Conservation (phyloP, 73 alveolate genomes). For the Paraurostyla sp. region DNA sequence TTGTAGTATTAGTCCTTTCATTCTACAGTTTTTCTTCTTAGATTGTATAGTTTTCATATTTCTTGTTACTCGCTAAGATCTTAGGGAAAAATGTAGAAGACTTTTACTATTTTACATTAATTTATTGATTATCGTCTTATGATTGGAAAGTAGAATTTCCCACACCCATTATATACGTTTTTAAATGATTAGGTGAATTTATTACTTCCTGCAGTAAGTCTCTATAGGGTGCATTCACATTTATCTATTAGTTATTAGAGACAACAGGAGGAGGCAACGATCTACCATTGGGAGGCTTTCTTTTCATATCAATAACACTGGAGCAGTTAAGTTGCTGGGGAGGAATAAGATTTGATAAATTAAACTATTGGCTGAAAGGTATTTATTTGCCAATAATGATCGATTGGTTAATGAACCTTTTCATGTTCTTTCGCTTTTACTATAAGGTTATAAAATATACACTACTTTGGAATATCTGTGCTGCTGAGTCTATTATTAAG, state of each 20-base stretch:
- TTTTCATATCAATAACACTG: neutral
- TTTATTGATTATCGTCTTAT: neutral
- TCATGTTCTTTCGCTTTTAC: constrained; percentile 14
- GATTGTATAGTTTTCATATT: neutral
- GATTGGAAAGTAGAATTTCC: too few species aligned
- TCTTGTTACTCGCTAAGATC: neutral
- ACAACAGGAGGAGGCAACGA: constrained; percentile 7
- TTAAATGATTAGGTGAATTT: neutral
- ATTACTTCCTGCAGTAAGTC: neutral
- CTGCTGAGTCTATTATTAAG: too few species aligned
- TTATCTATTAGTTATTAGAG: neutral
- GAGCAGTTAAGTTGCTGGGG: neutral
- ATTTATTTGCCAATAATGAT: constrained; percentile 18
- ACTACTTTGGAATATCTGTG: neutral
- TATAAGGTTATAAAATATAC: neutral
- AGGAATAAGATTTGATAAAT: neutral
- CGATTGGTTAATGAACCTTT: constrained; percentile 24
- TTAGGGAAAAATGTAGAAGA: constrained; percentile 5
- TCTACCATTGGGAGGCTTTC: neutral
- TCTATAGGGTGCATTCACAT: neutral
- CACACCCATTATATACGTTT: too few species aligned
- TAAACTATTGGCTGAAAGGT: neutral
- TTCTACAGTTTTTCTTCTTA: neutral
- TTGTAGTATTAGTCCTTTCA: neutral
- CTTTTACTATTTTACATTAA: neutral